Evolutionary conservation across 768 basidiomycete species (phyloP), one percentile per base, ranked within the genome.

Genomic region (Trametes elegans): DNA sequence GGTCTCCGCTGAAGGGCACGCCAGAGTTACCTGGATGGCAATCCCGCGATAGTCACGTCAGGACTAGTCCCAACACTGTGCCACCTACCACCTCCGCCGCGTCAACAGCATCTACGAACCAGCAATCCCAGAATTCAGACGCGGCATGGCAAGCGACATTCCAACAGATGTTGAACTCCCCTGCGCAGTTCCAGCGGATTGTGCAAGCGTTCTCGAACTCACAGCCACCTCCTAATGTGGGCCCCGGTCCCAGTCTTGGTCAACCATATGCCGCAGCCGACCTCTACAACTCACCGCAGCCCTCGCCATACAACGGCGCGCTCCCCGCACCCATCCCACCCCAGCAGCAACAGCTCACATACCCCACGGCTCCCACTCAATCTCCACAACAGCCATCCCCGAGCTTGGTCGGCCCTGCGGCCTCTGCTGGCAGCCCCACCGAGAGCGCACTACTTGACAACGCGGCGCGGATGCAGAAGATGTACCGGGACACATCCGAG

Each of bases 401-500:
- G 45, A 23, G 29, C n/a, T 13, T 8, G 3, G 45, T 11, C 2
- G 19, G 19, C 10, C 5, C 13, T n/a, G 14, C 27, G 2, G 42
- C 31, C 16, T 19, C 29, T 7, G 18, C 29, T 8, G 11, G 29
- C 10, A 32, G 29, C 1, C 29, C 29, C 18, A 7, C 31, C 4
- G 51, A 53, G 24, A 23, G n/a, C 18, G 71, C 65, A 31, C 66
- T 71, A 34, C 57, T 69, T 5, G 65, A 76, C 7, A 70, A 73
- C 55, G 67, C 70, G 0, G 73, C 76, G 4, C 69, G 74, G 28
- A 66, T 87, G 46, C 76, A 84, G 41, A 76, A 78, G 59, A 72
- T 78, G 0, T 90, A 88, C 76, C 78, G 75, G 41, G 77, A 74
- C 28, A 74, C 88, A 0, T 68, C 77, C 28, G 86, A 87, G 57